phyloP scores from a whole-genome alignment of 106 monocot genomes.

The Phalaenopsis equestris region DNA sequence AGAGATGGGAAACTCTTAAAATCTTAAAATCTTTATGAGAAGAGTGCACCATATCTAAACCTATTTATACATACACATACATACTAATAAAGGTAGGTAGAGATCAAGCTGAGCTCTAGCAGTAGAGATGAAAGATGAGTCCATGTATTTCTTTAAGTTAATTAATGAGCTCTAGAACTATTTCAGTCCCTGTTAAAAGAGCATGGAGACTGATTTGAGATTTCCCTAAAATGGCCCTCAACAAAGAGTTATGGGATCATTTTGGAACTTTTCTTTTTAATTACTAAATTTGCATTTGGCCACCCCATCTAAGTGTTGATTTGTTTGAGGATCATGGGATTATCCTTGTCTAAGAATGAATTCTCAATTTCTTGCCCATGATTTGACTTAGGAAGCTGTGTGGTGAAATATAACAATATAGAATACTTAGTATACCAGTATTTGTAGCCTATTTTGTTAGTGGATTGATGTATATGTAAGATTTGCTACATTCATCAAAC shows the following conservation, averaged over 20 bases:
- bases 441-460: background rate
- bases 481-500: background rate
- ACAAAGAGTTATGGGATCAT: too few species aligned
- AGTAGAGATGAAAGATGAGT: too few species aligned
- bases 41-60: background rate
- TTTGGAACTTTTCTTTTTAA: too few species aligned
- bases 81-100: background rate
- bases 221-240: too few species aligned
- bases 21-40: background rate
- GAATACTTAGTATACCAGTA: background rate
- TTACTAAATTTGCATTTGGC: too few species aligned
- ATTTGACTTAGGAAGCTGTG: background rate
- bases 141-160: too few species aligned
- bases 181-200: too few species aligned
- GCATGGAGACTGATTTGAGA: too few species aligned
- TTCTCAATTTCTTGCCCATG: background rate
- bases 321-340: background rate
- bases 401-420: background rate
- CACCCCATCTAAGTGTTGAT: background rate
- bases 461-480: background rate
- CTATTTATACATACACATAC: background rate
- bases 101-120: too few species aligned
- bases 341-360: background rate
- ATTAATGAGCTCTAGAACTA: too few species aligned
- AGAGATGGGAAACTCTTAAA: background rate